These are phyloP conservation scores for Fonsecaea pugnacius DNA, from an alignment of 2,329 filamentous ascomycete genomes.

Conservation along the genomic window DNA sequence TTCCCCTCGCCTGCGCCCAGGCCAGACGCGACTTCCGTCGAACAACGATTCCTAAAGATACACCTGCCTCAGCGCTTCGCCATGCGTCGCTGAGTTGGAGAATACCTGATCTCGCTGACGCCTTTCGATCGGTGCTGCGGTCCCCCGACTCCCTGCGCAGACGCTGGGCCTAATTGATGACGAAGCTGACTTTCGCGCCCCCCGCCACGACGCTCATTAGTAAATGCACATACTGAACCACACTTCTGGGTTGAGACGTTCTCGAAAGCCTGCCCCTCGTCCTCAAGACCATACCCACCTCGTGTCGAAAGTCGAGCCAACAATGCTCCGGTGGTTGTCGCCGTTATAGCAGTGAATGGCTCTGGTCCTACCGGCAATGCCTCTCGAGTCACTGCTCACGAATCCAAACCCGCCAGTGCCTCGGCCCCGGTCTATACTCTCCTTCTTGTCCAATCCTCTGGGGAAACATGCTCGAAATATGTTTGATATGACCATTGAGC, in stretches of 20 bases:
- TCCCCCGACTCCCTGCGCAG: conserved; percentile 1
- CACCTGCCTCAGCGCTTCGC: neutral
- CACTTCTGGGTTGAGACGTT: neutral
- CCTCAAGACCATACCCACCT: conserved; percentile 1
- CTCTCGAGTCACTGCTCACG: conserved; percentile 44
- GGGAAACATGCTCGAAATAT: conserved; percentile 59
- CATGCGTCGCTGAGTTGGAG: neutral
- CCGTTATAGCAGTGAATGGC: conserved; percentile 32
- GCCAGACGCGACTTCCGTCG: neutral
- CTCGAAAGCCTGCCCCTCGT: neutral
- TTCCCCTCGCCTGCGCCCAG: neutral
- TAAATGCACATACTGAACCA: conserved; percentile 13
- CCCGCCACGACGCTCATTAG: conserved; percentile 7
- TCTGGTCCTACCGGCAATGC: conserved; percentile 34
- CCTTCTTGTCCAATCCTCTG: conserved; percentile 62
- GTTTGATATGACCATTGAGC: conserved; percentile 65
- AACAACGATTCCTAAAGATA: neutral
- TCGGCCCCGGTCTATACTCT: conserved; percentile 53
- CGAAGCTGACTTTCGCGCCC: conserved; percentile 25
- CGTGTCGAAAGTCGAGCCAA: conserved; percentile 3
- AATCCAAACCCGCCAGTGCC: conserved; percentile 47
- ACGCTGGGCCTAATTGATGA: conserved; percentile 20
- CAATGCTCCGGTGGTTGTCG: conserved; percentile 24
- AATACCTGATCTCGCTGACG: neutral
- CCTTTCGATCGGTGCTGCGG: neutral